These are phyloP conservation scores for Aspergillus texensis DNA, from an alignment of 2,329 filamentous ascomycete species.

Conservation along the genomic window DNA sequence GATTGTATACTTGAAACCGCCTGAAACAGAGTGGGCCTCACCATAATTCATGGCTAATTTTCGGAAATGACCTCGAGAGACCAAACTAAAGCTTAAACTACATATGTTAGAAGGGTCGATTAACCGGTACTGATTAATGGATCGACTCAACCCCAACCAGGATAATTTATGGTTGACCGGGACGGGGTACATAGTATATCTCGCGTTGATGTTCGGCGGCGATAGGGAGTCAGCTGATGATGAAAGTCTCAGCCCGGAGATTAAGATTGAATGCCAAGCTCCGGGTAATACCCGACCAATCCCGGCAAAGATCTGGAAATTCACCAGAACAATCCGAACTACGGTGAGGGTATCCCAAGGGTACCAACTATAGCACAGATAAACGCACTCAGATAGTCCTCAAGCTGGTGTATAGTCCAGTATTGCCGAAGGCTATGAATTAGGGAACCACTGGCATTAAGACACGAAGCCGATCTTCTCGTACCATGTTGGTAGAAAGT, in stretches of 20 bases:
- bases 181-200: neutral
- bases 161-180: neutral
- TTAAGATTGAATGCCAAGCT: too few species aligned
- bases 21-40: neutral
- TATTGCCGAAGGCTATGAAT: neutral
- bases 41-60: neutral
- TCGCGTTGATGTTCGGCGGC: neutral
- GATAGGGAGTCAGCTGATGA: too few species aligned
- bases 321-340: neutral
- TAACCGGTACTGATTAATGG: neutral
- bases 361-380: neutral
- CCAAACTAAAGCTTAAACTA: neutral
- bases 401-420: fast-evolving
- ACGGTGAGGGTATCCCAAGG: neutral
- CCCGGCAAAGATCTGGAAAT: too few species aligned
- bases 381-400: neutral
- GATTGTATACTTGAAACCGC: neutral
- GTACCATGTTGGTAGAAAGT: too few species aligned
- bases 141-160: neutral
- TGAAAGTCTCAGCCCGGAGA: too few species aligned
- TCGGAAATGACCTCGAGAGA: neutral
- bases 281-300: too few species aligned
- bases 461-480: too few species aligned
- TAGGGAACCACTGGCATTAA: too few species aligned
- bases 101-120: fast-evolving